A percentile compares a stretch with the other conserved stretches of the same genome.
These are phyloP conservation scores for Didymella arachidicola DNA, from an alignment of 2,329 filamentous ascomycete species.

Conservation along the genomic window DNA sequence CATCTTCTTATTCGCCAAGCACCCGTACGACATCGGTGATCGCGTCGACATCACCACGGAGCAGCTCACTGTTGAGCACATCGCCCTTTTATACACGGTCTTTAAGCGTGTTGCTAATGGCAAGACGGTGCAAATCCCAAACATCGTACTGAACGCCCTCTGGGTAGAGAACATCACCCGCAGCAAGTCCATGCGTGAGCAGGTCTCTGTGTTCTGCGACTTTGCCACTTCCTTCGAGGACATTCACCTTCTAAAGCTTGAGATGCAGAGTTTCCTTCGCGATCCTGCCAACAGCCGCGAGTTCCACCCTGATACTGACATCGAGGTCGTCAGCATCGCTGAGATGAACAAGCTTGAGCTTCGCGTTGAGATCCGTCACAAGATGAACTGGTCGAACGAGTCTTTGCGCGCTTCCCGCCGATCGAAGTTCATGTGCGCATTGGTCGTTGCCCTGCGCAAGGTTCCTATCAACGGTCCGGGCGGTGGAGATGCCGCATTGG, in stretches of 20 bases:
- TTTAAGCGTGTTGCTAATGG: slow-evolving; percentile 85
- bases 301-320: slow-evolving; percentile 83
- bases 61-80: slow-evolving; percentile 86
- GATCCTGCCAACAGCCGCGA: slow-evolving; percentile 87
- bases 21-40: slow-evolving; percentile 95
- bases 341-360: slow-evolving; percentile 89
- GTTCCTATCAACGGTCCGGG: slow-evolving; percentile 86
- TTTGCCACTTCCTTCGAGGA: slow-evolving; percentile 92
- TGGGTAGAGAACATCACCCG: slow-evolving; percentile 96
- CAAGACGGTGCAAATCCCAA: slow-evolving; percentile 83
- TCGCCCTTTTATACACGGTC: slow-evolving; percentile 90
- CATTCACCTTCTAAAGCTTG: slow-evolving; percentile 80
- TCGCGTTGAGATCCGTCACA: slow-evolving; percentile 85
- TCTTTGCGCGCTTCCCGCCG: slow-evolving; percentile 79
- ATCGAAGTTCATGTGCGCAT: slow-evolving; percentile 96
- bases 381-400: slow-evolving; percentile 73
- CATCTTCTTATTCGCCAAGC: slow-evolving; percentile 98
- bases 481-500: slow-evolving; percentile 70
- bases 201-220: slow-evolving; percentile 78
- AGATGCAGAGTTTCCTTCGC: slow-evolving; percentile 85
- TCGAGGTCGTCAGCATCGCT: slow-evolving; percentile 79
- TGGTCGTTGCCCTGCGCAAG: slow-evolving; percentile 83
- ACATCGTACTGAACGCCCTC: slow-evolving; percentile 88
- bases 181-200: slow-evolving; percentile 90
- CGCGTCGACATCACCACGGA: slow-evolving; percentile 80